phyloP scores from a whole-genome alignment of 2,329 filamentous ascomycete genomes.

The Helotiales sp. region DNA sequence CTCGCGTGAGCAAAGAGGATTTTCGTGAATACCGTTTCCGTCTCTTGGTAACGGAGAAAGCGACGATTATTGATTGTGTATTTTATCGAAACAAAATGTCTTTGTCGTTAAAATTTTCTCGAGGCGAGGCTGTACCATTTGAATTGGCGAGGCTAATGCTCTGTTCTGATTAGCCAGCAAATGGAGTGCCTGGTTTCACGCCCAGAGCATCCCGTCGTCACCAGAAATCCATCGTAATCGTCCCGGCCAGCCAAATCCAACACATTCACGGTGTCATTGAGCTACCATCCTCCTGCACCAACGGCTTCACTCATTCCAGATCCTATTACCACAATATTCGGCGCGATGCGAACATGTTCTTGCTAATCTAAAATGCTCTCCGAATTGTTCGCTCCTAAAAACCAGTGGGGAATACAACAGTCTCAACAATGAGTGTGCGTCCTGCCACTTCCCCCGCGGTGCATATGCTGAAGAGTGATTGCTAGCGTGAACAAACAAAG shows the following conservation, averaged over 20 bases:
- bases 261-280: neutral
- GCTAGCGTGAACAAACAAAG: slow-evolving; percentile 64
- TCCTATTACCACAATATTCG: neutral
- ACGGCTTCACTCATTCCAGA: neutral
- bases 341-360: slow-evolving; percentile 21
- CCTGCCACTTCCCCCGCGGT: neutral
- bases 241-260: neutral
- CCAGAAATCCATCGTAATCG: neutral
- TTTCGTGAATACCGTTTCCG: no score
- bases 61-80: neutral
- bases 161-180: neutral
- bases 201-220: neutral
- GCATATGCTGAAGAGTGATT: slow-evolving; percentile 15
- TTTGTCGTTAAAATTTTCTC: slow-evolving; percentile 3
- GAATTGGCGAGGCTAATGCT: neutral
- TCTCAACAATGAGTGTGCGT: slow-evolving; percentile 41
- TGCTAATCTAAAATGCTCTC: slow-evolving; percentile 24
- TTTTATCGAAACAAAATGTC: neutral
- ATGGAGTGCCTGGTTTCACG: neutral
- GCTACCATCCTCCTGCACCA: neutral
- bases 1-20: neutral
- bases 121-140: neutral
- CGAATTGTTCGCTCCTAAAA: slow-evolving; percentile 4
- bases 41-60: neutral
- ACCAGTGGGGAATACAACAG: slow-evolving; percentile 18